Evolutionary conservation across 139 green algal species (phyloP), one percentile per base, ranked within the genome.

Genomic region (Picochlorum costavermella): DNA sequence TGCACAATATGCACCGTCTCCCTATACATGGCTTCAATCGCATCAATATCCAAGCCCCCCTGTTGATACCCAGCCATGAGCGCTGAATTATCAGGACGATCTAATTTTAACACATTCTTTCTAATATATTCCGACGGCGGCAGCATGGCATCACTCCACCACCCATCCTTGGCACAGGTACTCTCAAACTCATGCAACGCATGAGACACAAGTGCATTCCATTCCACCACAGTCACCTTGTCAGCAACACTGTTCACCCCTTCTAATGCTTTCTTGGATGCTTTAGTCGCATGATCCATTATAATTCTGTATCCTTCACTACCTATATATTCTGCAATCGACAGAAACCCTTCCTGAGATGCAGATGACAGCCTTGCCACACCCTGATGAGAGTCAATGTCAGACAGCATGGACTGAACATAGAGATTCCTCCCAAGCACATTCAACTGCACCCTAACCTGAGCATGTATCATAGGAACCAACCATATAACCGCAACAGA

Each of bases 371-470:
- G 46, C 13, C 2, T 58, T 20, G 1, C 17, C 17, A 44, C n/a
- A 14, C 20, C 61, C 17, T 45, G 26, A 40, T 40, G 33, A 40
- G 33, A 40, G 9, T 56, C 62, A 43, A 68, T 37, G 56, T 77
- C 64, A 4, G 72, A 61, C 40, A 87, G 57, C 25, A 81, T 74
- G 11, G 62, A 71, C 64, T 87, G 74, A 3, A 93, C 60, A 57
- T 89, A 92, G 29, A 93, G 68, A 46, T 86, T 78, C 16, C 85
- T 68, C 11, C 79, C 86, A 28, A 92, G 68, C 6, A 92, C 81
- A 73, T 89, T 92, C 28, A 92, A 75, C 76, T 92, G 86, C 40
- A 85, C 69, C 6, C 84, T 67, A 44, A 91, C 70, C 62, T 88
- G 81, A 56, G 90, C 63, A 40, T 84, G 63, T 49, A 92, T 67